A percentile compares a stretch with the other conserved stretches of the same genome.
Conservation (phyloP, 2,329 filamentous ascomycete species). For the Clonostachys sp. region DNA sequence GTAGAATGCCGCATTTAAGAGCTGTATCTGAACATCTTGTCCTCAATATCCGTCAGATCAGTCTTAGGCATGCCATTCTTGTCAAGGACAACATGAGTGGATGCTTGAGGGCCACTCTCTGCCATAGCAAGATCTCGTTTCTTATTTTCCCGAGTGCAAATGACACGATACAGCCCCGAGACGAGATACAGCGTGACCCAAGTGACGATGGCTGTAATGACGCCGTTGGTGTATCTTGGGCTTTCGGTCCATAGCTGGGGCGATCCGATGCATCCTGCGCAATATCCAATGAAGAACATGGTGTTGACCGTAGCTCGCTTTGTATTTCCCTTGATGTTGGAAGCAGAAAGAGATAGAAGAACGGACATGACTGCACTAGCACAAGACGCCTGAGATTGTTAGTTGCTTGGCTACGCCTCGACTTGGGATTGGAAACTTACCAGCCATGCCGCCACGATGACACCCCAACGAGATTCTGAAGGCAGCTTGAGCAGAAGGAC, state of each 20-base stretch:
- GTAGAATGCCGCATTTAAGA: neutral
- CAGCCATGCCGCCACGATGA: slow-evolving; percentile 42
- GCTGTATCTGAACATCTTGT: slow-evolving; percentile 24
- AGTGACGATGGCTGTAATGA: slow-evolving; percentile 36
- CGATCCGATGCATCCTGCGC: slow-evolving; percentile 16
- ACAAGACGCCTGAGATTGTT: slow-evolving; percentile 24
- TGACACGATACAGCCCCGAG: slow-evolving; percentile 21
- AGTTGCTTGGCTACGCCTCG: neutral
- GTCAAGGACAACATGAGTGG: slow-evolving; percentile 9
- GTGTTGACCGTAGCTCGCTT: slow-evolving; percentile 16
- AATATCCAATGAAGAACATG: slow-evolving; percentile 16
- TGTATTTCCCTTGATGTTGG: slow-evolving; percentile 21
- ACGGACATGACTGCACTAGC: slow-evolving; percentile 35
- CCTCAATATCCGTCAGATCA: slow-evolving; percentile 28
- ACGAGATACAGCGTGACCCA: slow-evolving; percentile 31
- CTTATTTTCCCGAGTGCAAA: slow-evolving; percentile 27
- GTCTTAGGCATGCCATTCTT: slow-evolving; percentile 12
- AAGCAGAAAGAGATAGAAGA: slow-evolving; percentile 24
- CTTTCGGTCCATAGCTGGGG: slow-evolving; percentile 43
- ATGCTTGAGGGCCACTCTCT: slow-evolving; percentile 1
- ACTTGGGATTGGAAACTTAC: slow-evolving; percentile 8
- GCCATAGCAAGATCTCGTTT: slow-evolving; percentile 9
- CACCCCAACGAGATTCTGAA: slow-evolving; percentile 33
- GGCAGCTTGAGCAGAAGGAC: slow-evolving; percentile 36
- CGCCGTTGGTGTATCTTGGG: slow-evolving; percentile 38